Conservation (phyloP, 140 eudicot species). For the Erigeron philadelphicus region DNA sequence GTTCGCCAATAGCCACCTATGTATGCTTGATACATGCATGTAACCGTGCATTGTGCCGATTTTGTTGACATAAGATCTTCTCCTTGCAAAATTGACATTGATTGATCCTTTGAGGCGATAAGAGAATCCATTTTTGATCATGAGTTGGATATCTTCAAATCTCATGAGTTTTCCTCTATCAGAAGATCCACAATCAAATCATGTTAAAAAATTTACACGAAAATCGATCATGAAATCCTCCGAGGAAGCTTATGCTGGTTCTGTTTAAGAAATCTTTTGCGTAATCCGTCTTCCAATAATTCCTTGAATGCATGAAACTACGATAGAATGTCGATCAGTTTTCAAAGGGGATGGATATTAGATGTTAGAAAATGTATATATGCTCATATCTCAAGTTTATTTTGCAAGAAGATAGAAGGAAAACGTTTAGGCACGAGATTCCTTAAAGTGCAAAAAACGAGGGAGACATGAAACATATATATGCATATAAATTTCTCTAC, state of each 20-base stretch:
- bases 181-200: slow-evolving; percentile 18
- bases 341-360: slow-evolving; percentile 10
- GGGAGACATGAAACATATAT: slow-evolving; percentile 22
- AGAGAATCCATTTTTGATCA: slow-evolving; percentile 33
- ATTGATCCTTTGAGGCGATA: slow-evolving; percentile 31
- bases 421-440: slow-evolving; percentile 24
- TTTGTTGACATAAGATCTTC: slow-evolving; percentile 49
- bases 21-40: slow-evolving; percentile 59
- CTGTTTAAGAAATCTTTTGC: slow-evolving; percentile 15
- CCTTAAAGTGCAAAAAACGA: slow-evolving; percentile 32
- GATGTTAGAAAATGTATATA: slow-evolving; percentile 18
- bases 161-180: background rate
- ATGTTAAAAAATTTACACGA: slow-evolving; percentile 1
- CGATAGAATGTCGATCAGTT: background rate
- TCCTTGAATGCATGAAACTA: background rate
- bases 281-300: slow-evolving; percentile 1
- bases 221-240: slow-evolving; percentile 13
- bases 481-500: slow-evolving; percentile 25
- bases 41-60: slow-evolving; percentile 54
- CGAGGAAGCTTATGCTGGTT: background rate
- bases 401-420: slow-evolving; percentile 25
- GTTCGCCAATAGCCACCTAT: slow-evolving; percentile 71
- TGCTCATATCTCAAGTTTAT: background rate
- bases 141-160: slow-evolving; percentile 15
- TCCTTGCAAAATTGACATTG: slow-evolving; percentile 25